Evolutionary conservation across 495 filamentous ascomycete species (phyloP).

Genomic region (Penicillium ochrochloron): DNA sequence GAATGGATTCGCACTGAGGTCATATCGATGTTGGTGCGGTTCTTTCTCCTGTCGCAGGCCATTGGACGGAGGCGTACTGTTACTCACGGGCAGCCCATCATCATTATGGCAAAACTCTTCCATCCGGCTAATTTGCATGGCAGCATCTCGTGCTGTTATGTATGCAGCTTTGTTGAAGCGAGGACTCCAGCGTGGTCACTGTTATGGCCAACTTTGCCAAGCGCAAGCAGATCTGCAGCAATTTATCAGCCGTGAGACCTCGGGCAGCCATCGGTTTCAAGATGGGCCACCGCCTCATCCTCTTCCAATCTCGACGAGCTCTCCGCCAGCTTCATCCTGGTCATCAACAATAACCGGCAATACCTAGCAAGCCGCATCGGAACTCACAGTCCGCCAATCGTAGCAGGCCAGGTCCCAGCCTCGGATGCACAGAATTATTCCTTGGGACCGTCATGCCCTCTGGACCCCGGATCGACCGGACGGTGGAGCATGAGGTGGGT

Average conservation of each 20-base stretch:
- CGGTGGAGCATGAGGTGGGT: slow-evolving; percentile 23
- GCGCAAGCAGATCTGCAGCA: slow-evolving; percentile 4
- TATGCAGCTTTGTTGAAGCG: background rate
- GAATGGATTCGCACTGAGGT: slow-evolving; percentile 29
- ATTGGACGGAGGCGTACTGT: slow-evolving; percentile 1
- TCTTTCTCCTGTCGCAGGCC: slow-evolving; percentile 10
- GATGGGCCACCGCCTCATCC: slow-evolving; percentile 11
- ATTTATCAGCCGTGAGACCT: slow-evolving; percentile 1
- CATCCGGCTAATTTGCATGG: background rate
- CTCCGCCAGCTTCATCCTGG: background rate
- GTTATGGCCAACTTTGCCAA: background rate
- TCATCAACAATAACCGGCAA: background rate
- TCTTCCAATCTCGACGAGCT: slow-evolving; percentile 6
- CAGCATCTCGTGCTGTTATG: background rate
- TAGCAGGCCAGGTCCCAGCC: background rate
- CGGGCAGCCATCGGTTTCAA: slow-evolving; percentile 14
- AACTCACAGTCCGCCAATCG: slow-evolving; percentile 31
- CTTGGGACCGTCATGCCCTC: background rate
- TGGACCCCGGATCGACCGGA: slow-evolving; percentile 39
- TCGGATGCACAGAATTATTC: background rate
- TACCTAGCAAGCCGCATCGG: slow-evolving; percentile 13
- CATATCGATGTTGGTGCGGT: slow-evolving; percentile 27
- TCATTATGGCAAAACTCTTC: slow-evolving; percentile 15
- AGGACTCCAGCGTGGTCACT: background rate
- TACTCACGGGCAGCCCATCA: slow-evolving; percentile 9